Evolutionary conservation across 164 flowering plant genomes (phyloP).

Genomic region (Litsea cubeba): DNA sequence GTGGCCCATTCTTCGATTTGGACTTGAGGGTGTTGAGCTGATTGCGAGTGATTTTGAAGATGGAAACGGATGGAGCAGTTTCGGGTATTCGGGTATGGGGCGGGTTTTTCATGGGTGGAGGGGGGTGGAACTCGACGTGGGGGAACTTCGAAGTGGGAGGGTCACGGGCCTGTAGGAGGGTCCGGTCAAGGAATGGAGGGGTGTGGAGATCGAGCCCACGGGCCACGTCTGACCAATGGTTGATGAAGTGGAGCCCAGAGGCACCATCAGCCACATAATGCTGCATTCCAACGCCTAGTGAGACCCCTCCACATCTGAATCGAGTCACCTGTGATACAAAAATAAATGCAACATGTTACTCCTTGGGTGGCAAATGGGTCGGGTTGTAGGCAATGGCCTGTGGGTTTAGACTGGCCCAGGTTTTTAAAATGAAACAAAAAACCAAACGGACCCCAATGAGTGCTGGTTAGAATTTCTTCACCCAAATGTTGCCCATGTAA

Average conservation of each 20-base stretch:
- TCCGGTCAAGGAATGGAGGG: constrained; percentile 62
- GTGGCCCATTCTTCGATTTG: constrained; percentile 29
- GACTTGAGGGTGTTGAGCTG: constrained; percentile 44
- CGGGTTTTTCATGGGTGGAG: constrained; percentile 33
- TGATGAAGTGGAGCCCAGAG: constrained; percentile 58
- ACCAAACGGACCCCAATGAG: too few relatives aligned
- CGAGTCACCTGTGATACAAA: constrained; percentile 34
- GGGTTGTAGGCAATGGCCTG: too few relatives aligned
- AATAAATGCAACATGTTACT: not conserved
- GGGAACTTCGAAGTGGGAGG: constrained; percentile 50
- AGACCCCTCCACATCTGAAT: constrained; percentile 25
- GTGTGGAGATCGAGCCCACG: constrained; percentile 43
- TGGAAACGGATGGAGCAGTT: constrained; percentile 22
- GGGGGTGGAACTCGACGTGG: constrained; percentile 61
- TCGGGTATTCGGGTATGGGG: constrained; percentile 10
- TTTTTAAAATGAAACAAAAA: not conserved
- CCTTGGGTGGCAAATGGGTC: too few relatives aligned
- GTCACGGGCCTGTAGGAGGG: constrained; percentile 48
- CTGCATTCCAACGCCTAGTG: constrained; percentile 54
- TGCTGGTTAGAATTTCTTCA: too few relatives aligned
- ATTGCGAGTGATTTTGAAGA: constrained; percentile 37
- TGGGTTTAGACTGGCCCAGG: too few relatives aligned
- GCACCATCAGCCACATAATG: constrained; percentile 69
- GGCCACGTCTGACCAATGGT: constrained; percentile 65
- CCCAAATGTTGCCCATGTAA: not conserved